A percentile compares a stretch with the other conserved stretches of the same genome.
phyloP scores from a whole-genome alignment of 495 filamentous ascomycete genomes.

The Penicillium nucicola region DNA sequence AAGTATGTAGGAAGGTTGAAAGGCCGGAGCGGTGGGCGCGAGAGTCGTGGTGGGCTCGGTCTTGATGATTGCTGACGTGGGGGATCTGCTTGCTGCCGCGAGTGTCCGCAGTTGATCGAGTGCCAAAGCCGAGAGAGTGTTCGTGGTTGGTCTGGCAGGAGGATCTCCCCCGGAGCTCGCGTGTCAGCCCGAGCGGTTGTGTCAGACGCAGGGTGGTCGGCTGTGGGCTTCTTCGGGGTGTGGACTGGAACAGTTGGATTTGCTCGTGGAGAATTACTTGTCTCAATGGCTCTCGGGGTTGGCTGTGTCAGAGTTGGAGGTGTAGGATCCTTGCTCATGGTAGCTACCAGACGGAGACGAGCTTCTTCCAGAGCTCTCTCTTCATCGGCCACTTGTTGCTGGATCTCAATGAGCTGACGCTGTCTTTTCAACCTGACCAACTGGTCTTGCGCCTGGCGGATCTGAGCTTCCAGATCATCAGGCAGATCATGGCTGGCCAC shows the following conservation, averaged over 20 bases:
- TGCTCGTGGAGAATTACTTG: too few relatives aligned
- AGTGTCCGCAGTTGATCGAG: constrained; percentile 3
- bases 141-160: not conserved
- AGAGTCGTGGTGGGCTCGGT: not conserved
- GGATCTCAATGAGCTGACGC: constrained; percentile 7
- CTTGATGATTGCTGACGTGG: not conserved
- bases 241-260: too few relatives aligned
- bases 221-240: too few relatives aligned
- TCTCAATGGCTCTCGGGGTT: too few relatives aligned
- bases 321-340: not conserved
- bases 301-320: too few relatives aligned
- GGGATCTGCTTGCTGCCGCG: constrained; percentile 3
- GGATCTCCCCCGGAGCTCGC: too few relatives aligned
- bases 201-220: too few relatives aligned
- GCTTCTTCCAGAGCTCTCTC: not conserved
- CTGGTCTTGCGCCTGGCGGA: constrained; percentile 4
- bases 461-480: constrained; percentile 2
- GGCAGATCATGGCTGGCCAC: not conserved
- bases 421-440: constrained; percentile 1
- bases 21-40: not conserved
- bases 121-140: not conserved
- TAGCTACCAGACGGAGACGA: not conserved
- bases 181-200: not conserved
- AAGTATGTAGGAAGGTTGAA: not conserved
- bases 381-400: constrained; percentile 8